Conservation (phyloP, 139 green algal species). For the Micractinium conductrix region DNA sequence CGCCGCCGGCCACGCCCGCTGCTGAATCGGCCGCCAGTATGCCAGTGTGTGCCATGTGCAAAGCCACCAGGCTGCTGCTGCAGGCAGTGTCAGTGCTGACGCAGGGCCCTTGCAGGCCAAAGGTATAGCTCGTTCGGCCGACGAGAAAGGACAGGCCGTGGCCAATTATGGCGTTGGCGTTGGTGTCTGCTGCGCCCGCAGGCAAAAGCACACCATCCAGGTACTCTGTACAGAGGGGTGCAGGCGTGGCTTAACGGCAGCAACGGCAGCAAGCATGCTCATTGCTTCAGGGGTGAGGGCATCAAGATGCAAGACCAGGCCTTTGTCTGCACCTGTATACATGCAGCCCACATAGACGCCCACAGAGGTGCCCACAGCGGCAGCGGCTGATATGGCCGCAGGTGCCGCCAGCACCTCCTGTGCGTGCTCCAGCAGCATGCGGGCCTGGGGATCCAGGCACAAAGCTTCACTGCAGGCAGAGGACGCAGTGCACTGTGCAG, state of each 20-base stretch:
- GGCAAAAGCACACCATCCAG: background rate
- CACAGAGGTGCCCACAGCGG: constrained; percentile 64
- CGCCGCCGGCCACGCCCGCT: constrained; percentile 38
- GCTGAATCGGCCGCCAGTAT: constrained; percentile 28
- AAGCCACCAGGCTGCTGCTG: constrained; percentile 57
- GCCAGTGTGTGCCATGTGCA: constrained; percentile 44
- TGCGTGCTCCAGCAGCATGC: constrained; percentile 65
- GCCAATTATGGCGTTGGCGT: too few relatives aligned
- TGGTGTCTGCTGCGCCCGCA: background rate
- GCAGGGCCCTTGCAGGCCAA: constrained; percentile 57
- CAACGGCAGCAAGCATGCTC: background rate
- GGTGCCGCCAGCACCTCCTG: background rate
- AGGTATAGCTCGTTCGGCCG: constrained; percentile 64
- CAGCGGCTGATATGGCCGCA: background rate
- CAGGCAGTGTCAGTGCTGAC: constrained; percentile 67
- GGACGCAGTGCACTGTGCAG: too few relatives aligned
- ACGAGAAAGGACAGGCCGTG: constrained; percentile 44
- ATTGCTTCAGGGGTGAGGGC: background rate
- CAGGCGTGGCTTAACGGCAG: background rate
- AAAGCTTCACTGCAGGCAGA: too few relatives aligned
- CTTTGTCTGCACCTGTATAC: constrained; percentile 36
- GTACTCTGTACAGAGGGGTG: background rate
- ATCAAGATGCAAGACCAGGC: background rate
- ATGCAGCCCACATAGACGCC: constrained; percentile 75
- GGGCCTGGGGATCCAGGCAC: constrained; percentile 77